phyloP scores from a whole-genome alignment of 2,329 filamentous ascomycete genomes.

The Sporothrix pseudoabietina region DNA sequence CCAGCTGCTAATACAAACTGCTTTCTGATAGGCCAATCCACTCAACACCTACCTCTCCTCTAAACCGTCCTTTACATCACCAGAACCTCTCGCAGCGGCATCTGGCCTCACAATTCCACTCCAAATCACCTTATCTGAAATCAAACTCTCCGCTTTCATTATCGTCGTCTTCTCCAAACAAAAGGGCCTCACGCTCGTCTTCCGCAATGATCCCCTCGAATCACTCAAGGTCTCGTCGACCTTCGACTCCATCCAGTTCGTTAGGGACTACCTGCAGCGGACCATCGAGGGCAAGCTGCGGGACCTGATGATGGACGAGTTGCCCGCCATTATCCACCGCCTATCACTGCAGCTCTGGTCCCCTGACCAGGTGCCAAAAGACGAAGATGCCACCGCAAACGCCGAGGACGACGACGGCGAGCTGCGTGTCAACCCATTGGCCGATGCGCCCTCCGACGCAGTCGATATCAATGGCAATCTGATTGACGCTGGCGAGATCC shows the following conservation, averaged over 20 bases:
- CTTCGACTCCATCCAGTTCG: slow-evolving; percentile 98
- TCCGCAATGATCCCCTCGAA: slow-evolving; percentile 96
- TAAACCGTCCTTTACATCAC: slow-evolving; percentile 89
- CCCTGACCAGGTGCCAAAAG: slow-evolving; percentile 75
- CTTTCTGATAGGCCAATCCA: slow-evolving; percentile 72
- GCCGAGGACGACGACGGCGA: slow-evolving; percentile 59
- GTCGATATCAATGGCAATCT: slow-evolving; percentile 79
- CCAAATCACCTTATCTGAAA: slow-evolving; percentile 93
- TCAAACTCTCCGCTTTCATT: slow-evolving; percentile 94
- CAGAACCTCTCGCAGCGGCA: slow-evolving; percentile 85
- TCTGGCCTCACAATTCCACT: slow-evolving; percentile 95
- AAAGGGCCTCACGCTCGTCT: slow-evolving; percentile 94
- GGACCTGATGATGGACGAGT: slow-evolving; percentile 94
- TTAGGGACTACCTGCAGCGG: slow-evolving; percentile 92
- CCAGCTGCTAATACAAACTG: slow-evolving; percentile 51
- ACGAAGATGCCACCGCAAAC: slow-evolving; percentile 59
- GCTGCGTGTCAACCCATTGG: slow-evolving; percentile 74
- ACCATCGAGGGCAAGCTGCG: slow-evolving; percentile 93
- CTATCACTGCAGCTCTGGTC: slow-evolving; percentile 88
- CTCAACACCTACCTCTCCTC: slow-evolving; percentile 93
- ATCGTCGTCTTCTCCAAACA: slow-evolving; percentile 97
- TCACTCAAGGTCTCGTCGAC: slow-evolving; percentile 98
- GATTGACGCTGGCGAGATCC: slow-evolving; percentile 73
- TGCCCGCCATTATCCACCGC: slow-evolving; percentile 94
- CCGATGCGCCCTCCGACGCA: slow-evolving; percentile 77